Evolutionary conservation across 306 rosid species (phyloP), one percentile per base, ranked within the genome.

Genomic region (Erythrophleum fordii): DNA sequence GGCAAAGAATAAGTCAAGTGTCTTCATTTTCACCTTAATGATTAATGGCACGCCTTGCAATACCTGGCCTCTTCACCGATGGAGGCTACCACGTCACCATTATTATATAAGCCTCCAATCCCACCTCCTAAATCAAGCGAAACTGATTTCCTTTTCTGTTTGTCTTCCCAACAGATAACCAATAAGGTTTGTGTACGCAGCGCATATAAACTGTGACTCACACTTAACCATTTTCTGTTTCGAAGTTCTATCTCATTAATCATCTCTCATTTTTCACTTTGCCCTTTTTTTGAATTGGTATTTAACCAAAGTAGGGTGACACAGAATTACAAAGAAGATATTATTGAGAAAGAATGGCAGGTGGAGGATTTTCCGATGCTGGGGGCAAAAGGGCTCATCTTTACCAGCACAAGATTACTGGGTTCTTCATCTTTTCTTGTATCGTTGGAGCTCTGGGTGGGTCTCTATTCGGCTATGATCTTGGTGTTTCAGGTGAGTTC

Each of bases 381-480:
- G 89, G 28, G 1, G 13, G 59, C 26, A 91, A 84, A 18, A 87
- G 98, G 69, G 95, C 95, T 71, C 91, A 88, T 81, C 93, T 88
- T 11, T 92, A 92, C 18, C 92, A 94, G 83, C 78, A 92, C 75
- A 88, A 79, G 13, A 92, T 86, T 22, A 92, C 95, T 3, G 11
- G 81, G 2, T 92, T 87, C 80, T 91, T 91, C 85, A 73, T 92
- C 49, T 90, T 84, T 75, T 84, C 95, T 44, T 91, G 93, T 78
- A 59, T 94, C 5, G 90, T 94, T 78, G 97, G 93, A 1, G 97
- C 97, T 42, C 91, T 94, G 70, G 98, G 98, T 64, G 98, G 98
- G 1, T 91, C 97, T 56, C 87, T 94, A 16, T 91, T 94, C 70
- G 97, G 97, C 44, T 94, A 94, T 85, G 97, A 94, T 88, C 94